Evolutionary conservation across 345 rosid genomes (phyloP), one percentile per base, ranked within the genome.

Genomic region (Syzygium jambos): DNA sequence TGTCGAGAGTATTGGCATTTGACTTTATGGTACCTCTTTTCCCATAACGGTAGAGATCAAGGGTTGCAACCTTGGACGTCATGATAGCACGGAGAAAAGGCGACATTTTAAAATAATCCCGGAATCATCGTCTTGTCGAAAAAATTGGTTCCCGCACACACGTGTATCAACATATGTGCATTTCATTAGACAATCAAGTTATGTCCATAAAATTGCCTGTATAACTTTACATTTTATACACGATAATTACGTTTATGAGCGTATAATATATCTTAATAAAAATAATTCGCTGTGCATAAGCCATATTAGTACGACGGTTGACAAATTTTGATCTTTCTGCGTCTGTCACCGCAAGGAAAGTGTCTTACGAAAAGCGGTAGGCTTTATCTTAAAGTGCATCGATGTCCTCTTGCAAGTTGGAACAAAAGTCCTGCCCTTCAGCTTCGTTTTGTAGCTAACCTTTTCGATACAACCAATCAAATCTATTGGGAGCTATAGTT

Each of bases 341-440:
- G 11, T 38, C 2, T 68, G 23, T 68, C 78, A 30, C 46, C 7
- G 22, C 43, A 16, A 34, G 0, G 6, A 34, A 0, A 12, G 0
- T 17, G 46, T 68, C 78, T 68, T 16, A 17, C 2, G 12, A 0
- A 68, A 68, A 30, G 46, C 78, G 23, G 10, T 0, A 16, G 78
- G 46, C 78, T 30, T 30, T 68, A 30, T 68, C 43, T 30, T 68
- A 43, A 65, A 65, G 78, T 16, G 43, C 78, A 30, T 65, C 41
- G 16, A 65, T 65, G 21, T 10, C 38, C 38, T 2, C 23, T 65
- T 30, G 9, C 5, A 9, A 65, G 23, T 65, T 30, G 78, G 78
- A 65, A 30, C 1, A 30, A 10, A 55, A 55, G 25, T 55, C 59
- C 25, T 8, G 43, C 78, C 16, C 43, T 65, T 65, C 19, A 23